Conservation (phyloP, 2,329 filamentous ascomycete species). For the Chrysosporium keratinophilum region DNA sequence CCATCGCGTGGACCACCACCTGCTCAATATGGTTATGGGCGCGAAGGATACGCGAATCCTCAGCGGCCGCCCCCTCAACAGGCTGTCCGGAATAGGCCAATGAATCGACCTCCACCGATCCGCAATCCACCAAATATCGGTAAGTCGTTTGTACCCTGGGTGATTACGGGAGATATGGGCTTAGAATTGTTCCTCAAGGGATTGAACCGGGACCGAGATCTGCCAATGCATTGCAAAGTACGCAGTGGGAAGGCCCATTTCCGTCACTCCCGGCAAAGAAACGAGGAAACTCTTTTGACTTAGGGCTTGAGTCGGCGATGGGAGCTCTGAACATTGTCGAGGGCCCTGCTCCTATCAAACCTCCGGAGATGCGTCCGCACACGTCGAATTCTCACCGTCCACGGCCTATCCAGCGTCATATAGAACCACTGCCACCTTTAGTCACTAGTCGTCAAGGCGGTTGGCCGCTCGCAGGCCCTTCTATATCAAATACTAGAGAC, state of each 20-base stretch:
- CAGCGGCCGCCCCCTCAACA: slow-evolving; percentile 5
- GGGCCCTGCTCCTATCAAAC: slow-evolving; percentile 20
- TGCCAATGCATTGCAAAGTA: slow-evolving; percentile 27
- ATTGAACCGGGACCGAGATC: slow-evolving; percentile 6
- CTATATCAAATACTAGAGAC: not conserved
- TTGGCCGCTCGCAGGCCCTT: not conserved
- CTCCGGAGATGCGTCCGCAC: slow-evolving; percentile 26
- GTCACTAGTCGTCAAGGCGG: slow-evolving; percentile 7
- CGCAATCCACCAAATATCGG: slow-evolving; percentile 26
- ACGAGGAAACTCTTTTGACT: slow-evolving; percentile 27
- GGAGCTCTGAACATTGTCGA: slow-evolving; percentile 32
- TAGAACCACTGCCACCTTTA: slow-evolving; percentile 9
- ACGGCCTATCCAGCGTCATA: slow-evolving; percentile 22
- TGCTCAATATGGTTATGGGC: slow-evolving; percentile 19
- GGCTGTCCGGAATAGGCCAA: slow-evolving; percentile 12
- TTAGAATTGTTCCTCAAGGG: not conserved
- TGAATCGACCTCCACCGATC: slow-evolving; percentile 22
- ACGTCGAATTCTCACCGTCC: slow-evolving; percentile 31
- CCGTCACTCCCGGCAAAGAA: slow-evolving; percentile 32
- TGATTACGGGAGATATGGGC: not conserved
- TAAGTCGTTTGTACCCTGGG: slow-evolving; percentile 20
- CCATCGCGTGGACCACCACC: slow-evolving; percentile 9
- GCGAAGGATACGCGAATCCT: slow-evolving; percentile 9
- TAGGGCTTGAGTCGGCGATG: slow-evolving; percentile 31
- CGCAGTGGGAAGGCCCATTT: slow-evolving; percentile 42